Base-by-base conservation (phyloP, 805 yeast genomes). In the Kluyveromyces siamensis region DNA sequence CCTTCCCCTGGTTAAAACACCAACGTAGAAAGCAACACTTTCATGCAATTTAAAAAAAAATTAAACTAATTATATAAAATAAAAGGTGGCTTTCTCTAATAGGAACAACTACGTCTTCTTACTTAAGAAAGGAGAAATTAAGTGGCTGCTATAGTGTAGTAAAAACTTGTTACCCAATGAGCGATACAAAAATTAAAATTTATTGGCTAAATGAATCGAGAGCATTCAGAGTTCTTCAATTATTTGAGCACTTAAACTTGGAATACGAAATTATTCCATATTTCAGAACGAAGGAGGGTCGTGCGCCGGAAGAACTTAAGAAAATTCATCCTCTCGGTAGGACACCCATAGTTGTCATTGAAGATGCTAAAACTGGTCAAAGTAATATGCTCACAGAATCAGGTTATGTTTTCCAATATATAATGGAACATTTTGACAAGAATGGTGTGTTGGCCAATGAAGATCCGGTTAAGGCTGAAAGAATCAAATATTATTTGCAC, bases 251-350 rank as follows among this genome's bases (percentile, higher is more conserved):
- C 45, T 66, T 84, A 13, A 70, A 70, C 11, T 58, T 83, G 7
- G 76, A 76, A 25, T 84, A 80, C 57, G 77, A 75, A 13, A 63
- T 81, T 17, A 74, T 77, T 52, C 58, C 74, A 2, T 81, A 78
- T 61, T 63, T 73, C 49, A 72, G 89, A 45, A 69, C 76, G 52
- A 64, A 67, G 8, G 68, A 71, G 17, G 71, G 71, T 63, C 65
- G 77, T 40, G 80, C 81, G 1, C 79, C 78, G 8, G 66, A 67
- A 2, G 79, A 69, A 37, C 62, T 82, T 38, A 70, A 70, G 50
- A 67, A 74, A 38, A 66, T 81, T 10, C 84, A 80, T 57, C 83
- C 85, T 9, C 63, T 78, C 19, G 89, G 88, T 0, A 80, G 79
- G 57, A 68, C 80, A 0, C 91, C 91, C 1, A 61, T 82, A 1